Evolutionary conservation across 306 rosid species (phyloP).

Genomic region (Prunus dulcis): DNA sequence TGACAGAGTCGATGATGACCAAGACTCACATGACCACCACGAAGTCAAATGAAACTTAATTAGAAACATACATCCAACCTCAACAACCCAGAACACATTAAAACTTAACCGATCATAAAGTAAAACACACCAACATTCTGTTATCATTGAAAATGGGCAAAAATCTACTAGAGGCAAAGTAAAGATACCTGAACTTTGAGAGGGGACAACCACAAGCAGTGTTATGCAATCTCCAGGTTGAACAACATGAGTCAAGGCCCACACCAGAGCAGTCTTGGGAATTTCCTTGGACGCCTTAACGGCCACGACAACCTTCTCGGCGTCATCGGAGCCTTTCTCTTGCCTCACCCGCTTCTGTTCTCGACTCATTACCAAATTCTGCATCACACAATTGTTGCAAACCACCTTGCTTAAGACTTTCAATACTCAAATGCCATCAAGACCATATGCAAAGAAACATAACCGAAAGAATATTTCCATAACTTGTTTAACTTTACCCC

Average conservation of each 20-base stretch:
- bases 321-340: conserved; percentile 71
- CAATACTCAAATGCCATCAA: conserved; percentile 42
- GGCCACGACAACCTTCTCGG: conserved; percentile 89
- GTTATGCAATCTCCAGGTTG: conserved; percentile 98
- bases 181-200: conserved; percentile 73
- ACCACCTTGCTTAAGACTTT: conserved; percentile 21
- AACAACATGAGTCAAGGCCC: conserved; percentile 98
- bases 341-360: conserved; percentile 74
- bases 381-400: background rate
- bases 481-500: conserved; percentile 24
- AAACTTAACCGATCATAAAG: background rate
- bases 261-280: conserved; percentile 88
- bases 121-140: background rate
- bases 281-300: conserved; percentile 92
- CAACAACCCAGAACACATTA: conserved; percentile 1
- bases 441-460: conserved; percentile 23
- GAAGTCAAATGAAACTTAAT: background rate
- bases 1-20: background rate
- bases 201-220: conserved; percentile 85
- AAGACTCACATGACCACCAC: background rate
- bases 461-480: conserved; percentile 24
- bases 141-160: background rate
- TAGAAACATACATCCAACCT: background rate
- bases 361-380: conserved; percentile 49
- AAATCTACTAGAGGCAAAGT: conserved; percentile 17